Conservation (phyloP, 768 basidiomycete genomes). For the Russula virescens region DNA sequence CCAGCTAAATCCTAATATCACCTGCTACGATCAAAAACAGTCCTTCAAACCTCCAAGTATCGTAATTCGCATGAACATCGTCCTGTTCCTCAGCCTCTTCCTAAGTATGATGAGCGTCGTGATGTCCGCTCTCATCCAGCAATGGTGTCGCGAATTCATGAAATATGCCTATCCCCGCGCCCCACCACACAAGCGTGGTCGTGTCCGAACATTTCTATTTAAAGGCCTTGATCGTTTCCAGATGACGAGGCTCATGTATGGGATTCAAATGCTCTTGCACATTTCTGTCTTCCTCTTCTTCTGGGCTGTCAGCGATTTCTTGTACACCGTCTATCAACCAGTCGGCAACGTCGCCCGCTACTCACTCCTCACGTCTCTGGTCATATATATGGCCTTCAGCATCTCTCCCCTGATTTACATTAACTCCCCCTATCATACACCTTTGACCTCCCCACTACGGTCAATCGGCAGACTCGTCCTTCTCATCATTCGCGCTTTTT, state of each 20-base stretch:
- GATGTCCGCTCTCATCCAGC: conserved; percentile 14
- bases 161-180: neutral
- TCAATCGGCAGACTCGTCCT: neutral
- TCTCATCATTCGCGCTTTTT: neutral
- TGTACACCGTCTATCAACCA: neutral
- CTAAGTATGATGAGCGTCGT: conserved; percentile 13
- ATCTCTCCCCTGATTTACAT: conserved; percentile 9
- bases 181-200: conserved; percentile 8
- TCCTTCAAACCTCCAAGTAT: neutral
- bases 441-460: conserved; percentile 11
- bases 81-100: conserved; percentile 16
- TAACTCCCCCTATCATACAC: conserved; percentile 17
- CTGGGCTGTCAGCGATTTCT: conserved; percentile 13
- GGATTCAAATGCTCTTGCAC: conserved; percentile 12
- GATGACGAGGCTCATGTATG: conserved; percentile 9
- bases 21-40: too few relatives aligned
- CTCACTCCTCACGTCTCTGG: neutral
- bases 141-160: conserved; percentile 17
- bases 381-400: conserved; percentile 7
- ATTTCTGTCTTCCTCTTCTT: conserved; percentile 14
- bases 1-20: too few relatives aligned
- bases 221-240: neutral
- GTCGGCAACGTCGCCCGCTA: neutral
- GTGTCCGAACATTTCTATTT: conserved; percentile 9
- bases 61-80: conserved; percentile 13